Evolutionary conservation across 495 filamentous ascomycete species (phyloP).

Genomic region (Hyphodiscus hymeniophilus): DNA sequence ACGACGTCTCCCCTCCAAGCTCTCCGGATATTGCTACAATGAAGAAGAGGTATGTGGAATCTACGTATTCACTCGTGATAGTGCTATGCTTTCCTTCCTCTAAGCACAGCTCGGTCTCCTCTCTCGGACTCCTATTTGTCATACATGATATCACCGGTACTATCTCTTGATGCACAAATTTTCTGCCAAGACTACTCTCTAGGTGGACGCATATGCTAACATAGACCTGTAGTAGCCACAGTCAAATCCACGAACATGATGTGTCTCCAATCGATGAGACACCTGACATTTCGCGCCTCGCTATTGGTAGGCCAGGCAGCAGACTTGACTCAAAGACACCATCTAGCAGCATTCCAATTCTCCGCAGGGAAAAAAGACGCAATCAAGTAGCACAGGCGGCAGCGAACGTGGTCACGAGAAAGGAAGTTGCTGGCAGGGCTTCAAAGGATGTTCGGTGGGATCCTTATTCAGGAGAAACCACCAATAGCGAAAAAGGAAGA

Average conservation of each 20-base stretch:
- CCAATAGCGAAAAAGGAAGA: conserved; percentile 32
- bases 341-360: conserved; percentile 38
- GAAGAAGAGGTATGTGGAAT: conserved; percentile 13
- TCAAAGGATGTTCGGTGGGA: conserved; percentile 30
- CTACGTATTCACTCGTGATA: too few species aligned
- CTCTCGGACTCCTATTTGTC: too few species aligned
- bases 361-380: conserved; percentile 35
- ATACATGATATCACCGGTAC: too few species aligned
- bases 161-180: conserved; percentile 9
- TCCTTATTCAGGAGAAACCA: conserved; percentile 41
- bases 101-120: too few species aligned
- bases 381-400: conserved; percentile 14
- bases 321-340: conserved; percentile 16
- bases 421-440: conserved; percentile 2
- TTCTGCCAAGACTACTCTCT: not conserved
- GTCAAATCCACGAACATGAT: conserved; percentile 24
- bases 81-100: not conserved
- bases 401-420: conserved; percentile 11
- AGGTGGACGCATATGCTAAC: conserved; percentile 3
- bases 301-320: conserved; percentile 16
- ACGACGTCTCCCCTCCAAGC: conserved; percentile 23
- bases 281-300: conserved; percentile 27
- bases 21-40: conserved; percentile 17
- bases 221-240: conserved; percentile 6
- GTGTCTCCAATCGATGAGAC: conserved; percentile 47